Evolutionary conservation across 495 filamentous ascomycete genomes (phyloP).

Genomic region (Pyrenula massariospora): DNA sequence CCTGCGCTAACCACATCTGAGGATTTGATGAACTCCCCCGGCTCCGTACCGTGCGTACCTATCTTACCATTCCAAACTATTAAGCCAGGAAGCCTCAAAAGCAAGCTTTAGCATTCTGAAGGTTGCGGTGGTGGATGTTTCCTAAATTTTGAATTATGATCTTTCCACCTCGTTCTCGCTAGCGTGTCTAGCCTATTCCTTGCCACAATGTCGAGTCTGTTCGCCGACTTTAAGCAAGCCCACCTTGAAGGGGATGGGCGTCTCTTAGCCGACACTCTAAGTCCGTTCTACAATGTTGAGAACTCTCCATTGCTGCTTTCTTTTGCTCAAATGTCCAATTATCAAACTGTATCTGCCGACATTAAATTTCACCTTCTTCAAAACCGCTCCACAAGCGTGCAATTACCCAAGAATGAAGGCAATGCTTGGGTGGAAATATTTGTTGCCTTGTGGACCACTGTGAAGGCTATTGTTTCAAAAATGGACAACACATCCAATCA

Average conservation of each 20-base stretch:
- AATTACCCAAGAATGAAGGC: slow-evolving; percentile 50
- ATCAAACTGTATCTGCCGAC: slow-evolving; percentile 46
- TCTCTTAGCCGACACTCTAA: slow-evolving; percentile 55
- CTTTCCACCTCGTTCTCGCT: no score
- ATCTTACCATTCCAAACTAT: neutral
- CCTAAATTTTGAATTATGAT: no score
- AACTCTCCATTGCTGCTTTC: slow-evolving; percentile 44
- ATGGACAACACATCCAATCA: slow-evolving; percentile 26
- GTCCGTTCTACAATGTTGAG: slow-evolving; percentile 45
- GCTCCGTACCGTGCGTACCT: neutral
- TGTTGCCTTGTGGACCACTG: slow-evolving; percentile 67
- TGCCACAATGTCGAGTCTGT: slow-evolving; percentile 53
- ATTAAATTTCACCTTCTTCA: slow-evolving; percentile 53
- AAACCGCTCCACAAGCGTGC: slow-evolving; percentile 27
- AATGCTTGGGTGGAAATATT: slow-evolving; percentile 77
- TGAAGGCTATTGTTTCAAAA: slow-evolving; percentile 51
- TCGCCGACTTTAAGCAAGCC: slow-evolving; percentile 49
- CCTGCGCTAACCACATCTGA: neutral
- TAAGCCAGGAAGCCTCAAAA: neutral
- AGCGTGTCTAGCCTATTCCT: no score
- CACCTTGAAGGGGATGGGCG: slow-evolving; percentile 45
- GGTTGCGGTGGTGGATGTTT: no score
- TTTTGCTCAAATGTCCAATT: slow-evolving; percentile 48
- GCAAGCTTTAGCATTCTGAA: neutral
- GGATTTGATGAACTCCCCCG: slow-evolving; percentile 1